These are phyloP conservation scores for Cercophora scortea DNA, from an alignment of 495 filamentous ascomycete genomes.

Conservation along the genomic window DNA sequence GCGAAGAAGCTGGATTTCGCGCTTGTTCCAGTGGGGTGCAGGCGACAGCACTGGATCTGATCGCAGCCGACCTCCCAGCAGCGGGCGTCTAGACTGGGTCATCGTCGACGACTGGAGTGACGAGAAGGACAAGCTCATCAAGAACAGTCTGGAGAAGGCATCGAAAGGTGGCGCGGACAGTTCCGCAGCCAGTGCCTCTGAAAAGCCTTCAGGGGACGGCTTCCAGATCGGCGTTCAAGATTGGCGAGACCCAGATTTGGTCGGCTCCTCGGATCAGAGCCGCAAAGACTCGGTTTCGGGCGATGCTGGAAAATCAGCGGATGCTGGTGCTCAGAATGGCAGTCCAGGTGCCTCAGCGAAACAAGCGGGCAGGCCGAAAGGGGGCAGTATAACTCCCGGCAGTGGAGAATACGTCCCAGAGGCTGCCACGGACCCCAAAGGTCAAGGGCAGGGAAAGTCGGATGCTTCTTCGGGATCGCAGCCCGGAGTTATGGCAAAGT, in stretches of 20 bases:
- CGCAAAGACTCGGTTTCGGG: slow-evolving; percentile 8
- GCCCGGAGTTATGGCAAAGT: slow-evolving; percentile 31
- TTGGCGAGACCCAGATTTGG: slow-evolving; percentile 81
- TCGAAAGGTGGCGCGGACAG: slow-evolving; percentile 18
- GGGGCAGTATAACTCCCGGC: slow-evolving; percentile 66
- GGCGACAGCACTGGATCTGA: slow-evolving; percentile 31
- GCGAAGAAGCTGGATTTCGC: slow-evolving; percentile 46
- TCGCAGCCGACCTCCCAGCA: slow-evolving; percentile 67
- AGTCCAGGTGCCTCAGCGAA: slow-evolving; percentile 3
- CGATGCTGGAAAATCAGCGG: background rate
- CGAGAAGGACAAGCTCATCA: slow-evolving; percentile 32
- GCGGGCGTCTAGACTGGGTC: slow-evolving; percentile 76
- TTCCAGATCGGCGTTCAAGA: slow-evolving; percentile 92
- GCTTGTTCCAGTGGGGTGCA: slow-evolving; percentile 43
- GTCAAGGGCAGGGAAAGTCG: slow-evolving; percentile 15
- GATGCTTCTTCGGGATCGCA: slow-evolving; percentile 15
- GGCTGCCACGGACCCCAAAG: slow-evolving; percentile 17
- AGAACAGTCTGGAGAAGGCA: slow-evolving; percentile 25
- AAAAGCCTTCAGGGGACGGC: slow-evolving; percentile 45
- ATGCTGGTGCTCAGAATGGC: slow-evolving; percentile 4
- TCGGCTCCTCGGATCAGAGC: slow-evolving; percentile 24
- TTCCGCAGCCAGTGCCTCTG: slow-evolving; percentile 9
- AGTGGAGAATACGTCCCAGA: slow-evolving; percentile 60
- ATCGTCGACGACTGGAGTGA: slow-evolving; percentile 61
- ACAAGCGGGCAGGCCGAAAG: slow-evolving; percentile 37